Evolutionary conservation across 176 grass and related monocot genomes (phyloP), one percentile per base, ranked within the genome.

Genomic region (Alloteropsis semialata): DNA sequence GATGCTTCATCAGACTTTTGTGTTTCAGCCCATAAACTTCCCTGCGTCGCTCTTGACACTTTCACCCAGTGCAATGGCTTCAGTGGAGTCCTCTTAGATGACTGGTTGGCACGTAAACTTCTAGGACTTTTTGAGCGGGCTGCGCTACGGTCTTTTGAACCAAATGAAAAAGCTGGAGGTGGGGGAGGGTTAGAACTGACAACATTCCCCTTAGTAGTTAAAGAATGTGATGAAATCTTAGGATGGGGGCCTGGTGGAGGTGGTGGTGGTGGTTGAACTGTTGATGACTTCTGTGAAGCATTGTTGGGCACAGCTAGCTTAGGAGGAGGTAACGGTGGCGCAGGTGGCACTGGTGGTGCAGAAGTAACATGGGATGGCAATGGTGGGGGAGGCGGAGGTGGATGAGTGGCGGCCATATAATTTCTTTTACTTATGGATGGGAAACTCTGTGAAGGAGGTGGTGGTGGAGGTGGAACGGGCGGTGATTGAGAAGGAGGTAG

Each of bases 1-100:
- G 92, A 78, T 75, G 69, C 69, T 89, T 95, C 92, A 82, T 89
- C 81, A 65, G 77, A 77, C 72, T 90, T 94, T 49, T 91, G 90
- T 69, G 90, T 84, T 51, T 98, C 96, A 75, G 90, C 96, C 96
- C 96, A 98, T 84, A 98, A 91, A 73, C 96, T 98, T 88, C 95
- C 96, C 43, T 92, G 81, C 37, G 63, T 78, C 25, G 87, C 84
- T 91, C 96, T 98, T 88, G 92, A 89, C 29, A 98, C 96, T 92
- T 98, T 98, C 77, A 92, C 85, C 96, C 92, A 95, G 71, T 98
- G 96, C 66, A 98, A 77, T 66, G 96, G 96, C 74, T 98, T 95
- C 71, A 95, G 79, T 58, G 85, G 85, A 62, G 85, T 84, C 81
- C 69, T 98, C 88, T 94, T 98, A 74, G 84, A 87, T 88, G 77